Conservation (phyloP, 2,329 filamentous ascomycete species). For the Stagonosporopsis vannaccii region DNA sequence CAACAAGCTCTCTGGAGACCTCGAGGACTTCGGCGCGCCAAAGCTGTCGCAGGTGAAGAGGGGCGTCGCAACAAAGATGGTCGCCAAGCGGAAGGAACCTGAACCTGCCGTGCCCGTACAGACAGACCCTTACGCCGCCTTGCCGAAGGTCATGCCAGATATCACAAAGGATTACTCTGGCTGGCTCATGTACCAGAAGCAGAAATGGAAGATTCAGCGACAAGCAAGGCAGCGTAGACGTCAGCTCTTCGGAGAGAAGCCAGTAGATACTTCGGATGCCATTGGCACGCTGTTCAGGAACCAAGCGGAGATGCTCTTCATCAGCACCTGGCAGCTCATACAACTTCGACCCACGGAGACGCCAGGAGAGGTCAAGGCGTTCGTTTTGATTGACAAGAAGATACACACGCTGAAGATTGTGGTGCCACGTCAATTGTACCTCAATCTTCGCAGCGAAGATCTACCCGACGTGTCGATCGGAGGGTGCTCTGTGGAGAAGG, state of each 20-base stretch:
- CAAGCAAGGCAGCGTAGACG: slow-evolving; percentile 83
- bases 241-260: slow-evolving; percentile 90
- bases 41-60: slow-evolving; percentile 57
- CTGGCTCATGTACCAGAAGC: slow-evolving; percentile 93
- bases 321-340: slow-evolving; percentile 92
- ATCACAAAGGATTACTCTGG: slow-evolving; percentile 86
- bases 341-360: slow-evolving; percentile 84
- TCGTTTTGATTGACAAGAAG: slow-evolving; percentile 92
- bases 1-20: slow-evolving; percentile 66
- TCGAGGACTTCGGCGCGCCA: slow-evolving; percentile 79
- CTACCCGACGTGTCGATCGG: slow-evolving; percentile 87
- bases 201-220: slow-evolving; percentile 98
- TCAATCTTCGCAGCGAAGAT: slow-evolving; percentile 88
- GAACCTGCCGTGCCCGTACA: slow-evolving; percentile 62
- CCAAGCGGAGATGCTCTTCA: slow-evolving; percentile 88
- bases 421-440: slow-evolving; percentile 86
- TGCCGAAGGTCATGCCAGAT: slow-evolving; percentile 84
- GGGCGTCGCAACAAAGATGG: slow-evolving; percentile 54
- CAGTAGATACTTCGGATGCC: slow-evolving; percentile 65
- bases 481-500: slow-evolving; percentile 88
- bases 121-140: slow-evolving; percentile 78
- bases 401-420: slow-evolving; percentile 87
- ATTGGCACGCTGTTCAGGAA: slow-evolving; percentile 83
- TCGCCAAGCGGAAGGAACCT: slow-evolving; percentile 58
- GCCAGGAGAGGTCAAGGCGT: slow-evolving; percentile 85